phyloP scores from a whole-genome alignment of 495 filamentous ascomycete genomes.

The Penicillium daleae region DNA sequence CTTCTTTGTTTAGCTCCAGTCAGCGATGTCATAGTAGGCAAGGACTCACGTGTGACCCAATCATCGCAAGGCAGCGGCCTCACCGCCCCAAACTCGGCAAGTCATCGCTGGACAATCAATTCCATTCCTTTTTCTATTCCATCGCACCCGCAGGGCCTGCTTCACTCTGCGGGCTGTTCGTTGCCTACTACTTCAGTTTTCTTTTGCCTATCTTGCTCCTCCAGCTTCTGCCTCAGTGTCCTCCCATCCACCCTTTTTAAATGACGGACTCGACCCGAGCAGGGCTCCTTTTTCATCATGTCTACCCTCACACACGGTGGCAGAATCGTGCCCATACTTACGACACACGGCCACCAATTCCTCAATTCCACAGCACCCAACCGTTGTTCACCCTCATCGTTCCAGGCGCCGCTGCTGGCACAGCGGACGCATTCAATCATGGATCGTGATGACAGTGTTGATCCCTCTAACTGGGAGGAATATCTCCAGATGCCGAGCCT shows the following conservation, averaged over 20 bases:
- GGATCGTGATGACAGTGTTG: constrained; percentile 29
- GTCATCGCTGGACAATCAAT: constrained; percentile 21
- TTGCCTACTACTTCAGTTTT: constrained; percentile 14
- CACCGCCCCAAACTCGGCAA: constrained; percentile 31
- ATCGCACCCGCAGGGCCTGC: constrained; percentile 34
- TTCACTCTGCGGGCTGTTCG: constrained; percentile 30
- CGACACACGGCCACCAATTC: constrained; percentile 30
- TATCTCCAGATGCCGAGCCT: constrained; percentile 46
- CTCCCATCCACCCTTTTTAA: constrained; percentile 29
- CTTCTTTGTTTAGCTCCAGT: constrained; percentile 4
- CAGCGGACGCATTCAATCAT: constrained; percentile 14
- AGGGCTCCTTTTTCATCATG: constrained; percentile 44
- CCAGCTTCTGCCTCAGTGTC: constrained; percentile 10
- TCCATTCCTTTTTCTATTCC: constrained; percentile 33
- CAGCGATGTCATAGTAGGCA: constrained; percentile 34
- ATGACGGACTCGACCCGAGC: constrained; percentile 45
- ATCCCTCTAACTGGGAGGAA: constrained; percentile 38
- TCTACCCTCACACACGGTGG: constrained; percentile 45
- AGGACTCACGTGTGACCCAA: constrained; percentile 28
- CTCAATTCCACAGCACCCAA: constrained; percentile 24
- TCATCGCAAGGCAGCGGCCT: constrained; percentile 11
- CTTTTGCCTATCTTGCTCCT: constrained; percentile 8
- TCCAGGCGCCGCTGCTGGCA: constrained; percentile 28
- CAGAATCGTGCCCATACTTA: constrained; percentile 55
- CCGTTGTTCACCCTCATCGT: not conserved